Percentiles rank a stretch among this genome's conserved stretches.
Evolutionary conservation across 2,329 filamentous ascomycete genomes (phyloP).

Genomic region (Lasiodiplodia theobromae): DNA sequence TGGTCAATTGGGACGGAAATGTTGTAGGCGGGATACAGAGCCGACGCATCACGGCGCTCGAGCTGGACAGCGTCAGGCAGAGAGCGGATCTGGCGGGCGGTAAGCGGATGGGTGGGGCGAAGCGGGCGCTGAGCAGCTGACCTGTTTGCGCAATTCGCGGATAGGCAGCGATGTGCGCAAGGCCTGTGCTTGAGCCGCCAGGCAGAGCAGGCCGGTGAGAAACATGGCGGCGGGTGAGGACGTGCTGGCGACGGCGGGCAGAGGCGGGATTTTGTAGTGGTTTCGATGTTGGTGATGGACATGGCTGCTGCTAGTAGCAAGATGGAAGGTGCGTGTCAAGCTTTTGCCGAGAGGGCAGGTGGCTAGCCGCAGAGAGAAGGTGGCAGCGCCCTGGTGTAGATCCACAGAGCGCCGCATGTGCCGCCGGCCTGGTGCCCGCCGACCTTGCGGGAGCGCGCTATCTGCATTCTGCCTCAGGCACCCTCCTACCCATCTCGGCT

Average conservation of each 20-base stretch:
- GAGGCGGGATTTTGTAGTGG: conserved; percentile 7
- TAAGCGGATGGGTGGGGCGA: neutral
- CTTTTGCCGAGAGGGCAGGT: conserved; percentile 19
- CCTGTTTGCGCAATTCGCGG: conserved; percentile 25
- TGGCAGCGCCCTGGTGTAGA: neutral
- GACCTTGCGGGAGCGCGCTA: no score
- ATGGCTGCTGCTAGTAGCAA: conserved; percentile 1
- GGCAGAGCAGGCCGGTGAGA: neutral
- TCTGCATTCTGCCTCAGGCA: no score
- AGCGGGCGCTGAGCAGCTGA: neutral
- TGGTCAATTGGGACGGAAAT: conserved; percentile 73
- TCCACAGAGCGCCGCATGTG: neutral
- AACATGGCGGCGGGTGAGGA: neutral
- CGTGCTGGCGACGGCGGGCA: neutral
- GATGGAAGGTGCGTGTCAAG: conserved; percentile 16
- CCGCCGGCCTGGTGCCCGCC: neutral
- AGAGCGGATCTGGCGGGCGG: conserved; percentile 9
- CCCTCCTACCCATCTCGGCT: no score
- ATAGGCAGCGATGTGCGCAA: conserved; percentile 19
- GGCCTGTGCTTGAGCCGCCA: neutral
- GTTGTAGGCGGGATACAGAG: conserved; percentile 58
- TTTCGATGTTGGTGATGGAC: neutral
- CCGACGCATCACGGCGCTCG: conserved; percentile 33
- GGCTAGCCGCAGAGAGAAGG: conserved; percentile 17
- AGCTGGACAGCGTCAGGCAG: neutral